Conservation (phyloP, 768 basidiomycete genomes). For the Suillus sp. region DNA sequence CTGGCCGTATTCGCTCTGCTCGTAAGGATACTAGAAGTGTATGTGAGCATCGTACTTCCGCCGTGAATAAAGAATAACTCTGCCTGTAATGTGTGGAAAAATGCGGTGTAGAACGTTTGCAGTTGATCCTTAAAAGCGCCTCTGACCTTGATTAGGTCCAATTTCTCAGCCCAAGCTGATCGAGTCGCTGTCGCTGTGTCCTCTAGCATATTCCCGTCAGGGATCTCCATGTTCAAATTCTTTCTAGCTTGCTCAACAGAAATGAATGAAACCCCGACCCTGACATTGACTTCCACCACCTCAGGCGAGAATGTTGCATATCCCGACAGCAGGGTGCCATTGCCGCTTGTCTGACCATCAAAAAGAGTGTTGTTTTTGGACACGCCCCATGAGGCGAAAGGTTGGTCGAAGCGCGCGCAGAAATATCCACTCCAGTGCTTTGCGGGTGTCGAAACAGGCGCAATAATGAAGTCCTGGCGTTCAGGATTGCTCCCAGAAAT, state of each 20-base stretch:
- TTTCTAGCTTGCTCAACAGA: constrained; percentile 63
- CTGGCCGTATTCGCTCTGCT: constrained; percentile 61
- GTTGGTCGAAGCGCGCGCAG: constrained; percentile 57
- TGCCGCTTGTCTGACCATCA: constrained; percentile 30
- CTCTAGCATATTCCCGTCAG: constrained; percentile 49
- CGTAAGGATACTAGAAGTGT: constrained; percentile 66
- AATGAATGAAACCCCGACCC: constrained; percentile 75
- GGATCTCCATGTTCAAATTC: constrained; percentile 53
- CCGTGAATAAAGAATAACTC: constrained; percentile 1
- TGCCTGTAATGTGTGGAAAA: constrained; percentile 66
- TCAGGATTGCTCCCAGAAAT: constrained; percentile 68
- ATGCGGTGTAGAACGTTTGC: constrained; percentile 58
- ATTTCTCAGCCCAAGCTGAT: constrained; percentile 57
- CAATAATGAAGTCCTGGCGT: constrained; percentile 71
- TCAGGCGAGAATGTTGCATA: constrained; percentile 47
- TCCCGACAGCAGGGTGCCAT: constrained; percentile 52
- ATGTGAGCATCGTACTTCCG: constrained; percentile 6
- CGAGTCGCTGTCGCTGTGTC: constrained; percentile 51
- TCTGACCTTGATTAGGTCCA: constrained; percentile 51
- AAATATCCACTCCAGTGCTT: constrained; percentile 48
- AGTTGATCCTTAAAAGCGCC: constrained; percentile 51
- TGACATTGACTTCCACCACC: constrained; percentile 46
- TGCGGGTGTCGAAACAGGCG: constrained; percentile 49
- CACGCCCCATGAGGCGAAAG: constrained; percentile 50
- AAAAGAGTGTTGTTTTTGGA: constrained; percentile 45